These are phyloP conservation scores for Infundibulicybe gibba DNA, from an alignment of 768 basidiomycete species.

Conservation along the genomic window DNA sequence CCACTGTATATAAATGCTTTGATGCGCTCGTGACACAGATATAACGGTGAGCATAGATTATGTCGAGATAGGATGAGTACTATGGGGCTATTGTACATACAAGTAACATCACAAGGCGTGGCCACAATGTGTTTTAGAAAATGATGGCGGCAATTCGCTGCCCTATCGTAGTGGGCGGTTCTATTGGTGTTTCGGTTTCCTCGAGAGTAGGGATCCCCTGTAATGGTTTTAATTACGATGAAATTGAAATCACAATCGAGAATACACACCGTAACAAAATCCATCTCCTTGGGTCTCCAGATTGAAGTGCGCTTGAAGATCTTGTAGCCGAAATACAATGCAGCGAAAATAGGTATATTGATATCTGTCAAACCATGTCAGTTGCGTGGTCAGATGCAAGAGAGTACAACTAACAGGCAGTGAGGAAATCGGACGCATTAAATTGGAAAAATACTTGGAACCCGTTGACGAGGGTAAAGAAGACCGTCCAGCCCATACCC, in stretches of 20 bases:
- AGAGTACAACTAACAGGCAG: constrained; percentile 28
- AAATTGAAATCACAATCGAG: background rate
- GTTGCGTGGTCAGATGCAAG: background rate
- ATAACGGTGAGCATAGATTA: too few species aligned
- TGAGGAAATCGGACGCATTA: constrained; percentile 46
- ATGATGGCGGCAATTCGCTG: constrained; percentile 47
- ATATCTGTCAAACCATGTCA: constrained; percentile 26
- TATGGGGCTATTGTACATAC: too few species aligned
- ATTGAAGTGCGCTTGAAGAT: constrained; percentile 32
- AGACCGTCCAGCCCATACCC: constrained; percentile 60
- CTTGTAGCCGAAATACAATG: constrained; percentile 44
- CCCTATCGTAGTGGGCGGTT: constrained; percentile 43
- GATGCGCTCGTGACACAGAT: too few species aligned
- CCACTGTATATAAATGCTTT: too few species aligned
- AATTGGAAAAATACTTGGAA: constrained; percentile 64
- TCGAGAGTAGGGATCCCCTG: constrained; percentile 67
- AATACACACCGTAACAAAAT: constrained; percentile 58
- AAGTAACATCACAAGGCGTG: too few species aligned
- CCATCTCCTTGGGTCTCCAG: constrained; percentile 64
- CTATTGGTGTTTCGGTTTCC: constrained; percentile 59
- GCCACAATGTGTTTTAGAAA: constrained; percentile 33
- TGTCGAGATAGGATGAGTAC: too few species aligned
- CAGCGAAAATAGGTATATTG: constrained; percentile 43
- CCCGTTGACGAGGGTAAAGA: constrained; percentile 55
- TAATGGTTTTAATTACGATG: background rate